Percentiles rank a stretch among this genome's conserved stretches.
Conservation (phyloP, 108 stramenopile genomes). For the Nitzschia inconspicua region DNA sequence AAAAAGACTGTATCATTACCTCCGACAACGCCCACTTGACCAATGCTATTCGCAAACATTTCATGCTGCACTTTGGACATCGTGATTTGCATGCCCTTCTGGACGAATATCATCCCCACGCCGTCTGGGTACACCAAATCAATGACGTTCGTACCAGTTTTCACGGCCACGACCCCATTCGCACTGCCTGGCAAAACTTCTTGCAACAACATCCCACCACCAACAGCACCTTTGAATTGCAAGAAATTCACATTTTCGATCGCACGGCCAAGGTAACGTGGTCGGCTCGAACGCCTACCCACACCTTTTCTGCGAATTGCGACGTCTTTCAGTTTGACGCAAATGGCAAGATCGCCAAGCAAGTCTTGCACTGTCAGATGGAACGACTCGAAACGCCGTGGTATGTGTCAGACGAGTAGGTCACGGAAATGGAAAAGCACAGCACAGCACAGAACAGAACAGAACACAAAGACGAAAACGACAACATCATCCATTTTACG, state of each 20-base stretch:
- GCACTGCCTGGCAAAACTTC: background rate
- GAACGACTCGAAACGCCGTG: background rate
- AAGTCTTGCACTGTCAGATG: background rate
- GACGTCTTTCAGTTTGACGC: background rate
- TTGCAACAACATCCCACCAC: background rate
- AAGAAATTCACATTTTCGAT: background rate
- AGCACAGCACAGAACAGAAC: no score
- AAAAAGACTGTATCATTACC: background rate
- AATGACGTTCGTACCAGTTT: background rate
- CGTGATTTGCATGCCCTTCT: background rate
- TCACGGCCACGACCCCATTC: background rate
- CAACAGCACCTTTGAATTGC: background rate
- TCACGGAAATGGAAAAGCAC: no score
- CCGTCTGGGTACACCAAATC: background rate
- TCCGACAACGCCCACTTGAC: background rate
- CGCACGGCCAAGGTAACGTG: background rate
- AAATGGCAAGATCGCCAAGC: background rate
- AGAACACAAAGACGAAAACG: no score
- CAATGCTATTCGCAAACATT: background rate
- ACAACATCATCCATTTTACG: no score
- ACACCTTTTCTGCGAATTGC: background rate
- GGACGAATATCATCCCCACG: background rate
- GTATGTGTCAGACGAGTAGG: background rate
- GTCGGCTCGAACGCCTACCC: background rate
- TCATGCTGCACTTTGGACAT: conserved; percentile 2